A percentile compares a stretch with the other conserved stretches of the same genome.
Evolutionary conservation across 1,139 yeast genomes (phyloP).

Genomic region (Debaryomyces subglobosus): DNA sequence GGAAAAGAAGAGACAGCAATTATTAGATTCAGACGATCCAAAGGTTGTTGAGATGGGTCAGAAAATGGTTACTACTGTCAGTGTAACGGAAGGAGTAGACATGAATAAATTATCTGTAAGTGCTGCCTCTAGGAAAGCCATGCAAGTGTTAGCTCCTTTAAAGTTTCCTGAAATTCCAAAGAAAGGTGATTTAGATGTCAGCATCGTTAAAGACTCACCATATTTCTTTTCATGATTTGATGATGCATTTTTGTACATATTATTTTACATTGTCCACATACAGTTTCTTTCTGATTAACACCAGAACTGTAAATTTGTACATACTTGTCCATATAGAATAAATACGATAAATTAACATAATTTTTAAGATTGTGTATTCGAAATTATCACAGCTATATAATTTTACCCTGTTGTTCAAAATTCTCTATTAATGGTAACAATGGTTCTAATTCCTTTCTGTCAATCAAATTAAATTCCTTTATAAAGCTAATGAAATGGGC

Average conservation of each 20-base stretch:
- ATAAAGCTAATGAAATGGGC: slow-evolving; percentile 92
- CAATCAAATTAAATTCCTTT: slow-evolving; percentile 81
- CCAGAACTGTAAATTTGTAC: slow-evolving; percentile 3
- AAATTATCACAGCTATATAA: slow-evolving; percentile 33
- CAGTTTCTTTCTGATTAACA: slow-evolving; percentile 2
- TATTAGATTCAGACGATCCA: slow-evolving; percentile 57
- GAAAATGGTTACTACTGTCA: slow-evolving; percentile 72
- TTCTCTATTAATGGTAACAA: slow-evolving; percentile 73
- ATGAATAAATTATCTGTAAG: slow-evolving; percentile 28
- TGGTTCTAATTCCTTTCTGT: slow-evolving; percentile 78
- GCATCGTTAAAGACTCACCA: slow-evolving; percentile 66
- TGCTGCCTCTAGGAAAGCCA: slow-evolving; percentile 28
- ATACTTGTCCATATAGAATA: slow-evolving; percentile 6
- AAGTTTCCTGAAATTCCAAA: slow-evolving; percentile 74
- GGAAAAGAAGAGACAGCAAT: slow-evolving; percentile 64
- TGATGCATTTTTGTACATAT: slow-evolving; percentile 9
- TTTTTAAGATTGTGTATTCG: not conserved
- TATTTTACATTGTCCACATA: slow-evolving; percentile 13
- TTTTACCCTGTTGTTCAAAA: slow-evolving; percentile 86
- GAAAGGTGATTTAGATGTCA: slow-evolving; percentile 84
- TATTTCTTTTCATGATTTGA: slow-evolving; percentile 68
- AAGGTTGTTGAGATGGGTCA: slow-evolving; percentile 54
- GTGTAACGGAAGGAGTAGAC: slow-evolving; percentile 54
- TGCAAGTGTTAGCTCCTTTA: slow-evolving; percentile 59
- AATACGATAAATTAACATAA: not conserved